Percentiles rank a stretch among this genome's conserved stretches.
phyloP scores from a whole-genome alignment of 2,329 filamentous ascomycete genomes.

The Trichothecium sympodiale region DNA sequence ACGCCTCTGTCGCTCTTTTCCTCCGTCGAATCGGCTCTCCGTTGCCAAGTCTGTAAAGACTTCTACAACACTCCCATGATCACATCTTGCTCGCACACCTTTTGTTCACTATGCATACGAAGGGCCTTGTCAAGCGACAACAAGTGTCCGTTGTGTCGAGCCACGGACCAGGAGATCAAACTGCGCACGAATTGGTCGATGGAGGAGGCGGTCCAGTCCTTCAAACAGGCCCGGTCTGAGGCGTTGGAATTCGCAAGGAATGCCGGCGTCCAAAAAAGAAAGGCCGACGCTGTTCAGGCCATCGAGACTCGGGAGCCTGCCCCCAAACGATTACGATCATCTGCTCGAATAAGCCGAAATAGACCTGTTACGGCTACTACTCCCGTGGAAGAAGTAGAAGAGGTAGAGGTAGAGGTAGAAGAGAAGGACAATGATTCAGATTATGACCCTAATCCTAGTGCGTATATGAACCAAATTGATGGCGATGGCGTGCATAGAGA shows the following conservation, averaged over 20 bases:
- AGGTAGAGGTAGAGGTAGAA: slow-evolving; percentile 13
- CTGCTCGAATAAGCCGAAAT: slow-evolving; percentile 34
- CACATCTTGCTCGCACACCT: slow-evolving; percentile 89
- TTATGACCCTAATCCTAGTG: slow-evolving; percentile 17
- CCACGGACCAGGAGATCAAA: slow-evolving; percentile 71
- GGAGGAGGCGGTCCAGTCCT: slow-evolving; percentile 74
- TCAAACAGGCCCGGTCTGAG: slow-evolving; percentile 51
- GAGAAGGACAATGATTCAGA: slow-evolving; percentile 18
- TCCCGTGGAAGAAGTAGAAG: slow-evolving; percentile 9
- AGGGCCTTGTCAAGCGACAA: slow-evolving; percentile 72
- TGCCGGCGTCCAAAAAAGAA: slow-evolving; percentile 34
- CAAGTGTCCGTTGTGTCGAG: slow-evolving; percentile 77
- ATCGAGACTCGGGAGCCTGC: slow-evolving; percentile 14
- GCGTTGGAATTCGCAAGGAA: slow-evolving; percentile 54
- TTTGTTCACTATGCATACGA: slow-evolving; percentile 92
- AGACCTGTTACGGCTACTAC: slow-evolving; percentile 23
- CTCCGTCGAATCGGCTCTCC: slow-evolving; percentile 70
- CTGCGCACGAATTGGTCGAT: slow-evolving; percentile 76
- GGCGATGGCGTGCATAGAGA: background rate
- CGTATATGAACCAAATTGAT: slow-evolving; percentile 1
- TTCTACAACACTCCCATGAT: slow-evolving; percentile 93
- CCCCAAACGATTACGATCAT: slow-evolving; percentile 42
- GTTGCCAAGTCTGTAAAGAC: slow-evolving; percentile 97
- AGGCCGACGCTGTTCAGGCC: slow-evolving; percentile 23
- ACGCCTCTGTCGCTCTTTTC: slow-evolving; percentile 58